These are phyloP conservation scores for Cudoniella acicularis DNA, from an alignment of 495 filamentous ascomycete genomes.

Conservation along the genomic window DNA sequence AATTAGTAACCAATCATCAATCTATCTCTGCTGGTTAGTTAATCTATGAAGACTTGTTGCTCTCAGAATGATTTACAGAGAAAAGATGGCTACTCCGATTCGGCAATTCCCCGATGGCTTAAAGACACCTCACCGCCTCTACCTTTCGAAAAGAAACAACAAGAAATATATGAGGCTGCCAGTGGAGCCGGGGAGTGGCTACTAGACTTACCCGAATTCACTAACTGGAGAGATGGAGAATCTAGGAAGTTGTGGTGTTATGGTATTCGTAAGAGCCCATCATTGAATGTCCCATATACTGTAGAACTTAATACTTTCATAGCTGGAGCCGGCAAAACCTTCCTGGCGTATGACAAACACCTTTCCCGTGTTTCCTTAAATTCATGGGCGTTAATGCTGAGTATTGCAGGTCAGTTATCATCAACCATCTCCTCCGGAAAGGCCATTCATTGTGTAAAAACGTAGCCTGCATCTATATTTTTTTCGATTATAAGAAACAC, in stretches of 20 bases:
- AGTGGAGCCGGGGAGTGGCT: neutral
- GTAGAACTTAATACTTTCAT: neutral
- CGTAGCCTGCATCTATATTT: neutral
- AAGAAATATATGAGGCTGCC: neutral
- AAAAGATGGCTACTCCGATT: no score
- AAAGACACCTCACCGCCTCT: no score
- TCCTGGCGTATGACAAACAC: neutral
- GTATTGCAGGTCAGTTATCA: neutral
- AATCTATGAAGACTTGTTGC: no score
- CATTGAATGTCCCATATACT: neutral
- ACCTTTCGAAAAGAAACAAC: neutral
- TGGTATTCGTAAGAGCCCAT: neutral
- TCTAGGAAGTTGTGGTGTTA: neutral
- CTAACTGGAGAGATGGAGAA: neutral
- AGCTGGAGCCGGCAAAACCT: neutral
- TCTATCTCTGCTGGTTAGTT: no score
- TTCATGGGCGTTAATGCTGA: neutral
- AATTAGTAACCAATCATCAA: no score
- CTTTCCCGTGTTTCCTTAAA: no score
- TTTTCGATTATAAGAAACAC: neutral
- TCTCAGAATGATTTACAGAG: no score
- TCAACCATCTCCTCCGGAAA: neutral
- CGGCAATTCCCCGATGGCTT: no score
- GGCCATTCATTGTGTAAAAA: neutral
- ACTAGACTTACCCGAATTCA: neutral